Evolutionary conservation across 2,329 filamentous ascomycete genomes (phyloP), one percentile per base, ranked within the genome.

Genomic region (Phialemonium atrogriseum): DNA sequence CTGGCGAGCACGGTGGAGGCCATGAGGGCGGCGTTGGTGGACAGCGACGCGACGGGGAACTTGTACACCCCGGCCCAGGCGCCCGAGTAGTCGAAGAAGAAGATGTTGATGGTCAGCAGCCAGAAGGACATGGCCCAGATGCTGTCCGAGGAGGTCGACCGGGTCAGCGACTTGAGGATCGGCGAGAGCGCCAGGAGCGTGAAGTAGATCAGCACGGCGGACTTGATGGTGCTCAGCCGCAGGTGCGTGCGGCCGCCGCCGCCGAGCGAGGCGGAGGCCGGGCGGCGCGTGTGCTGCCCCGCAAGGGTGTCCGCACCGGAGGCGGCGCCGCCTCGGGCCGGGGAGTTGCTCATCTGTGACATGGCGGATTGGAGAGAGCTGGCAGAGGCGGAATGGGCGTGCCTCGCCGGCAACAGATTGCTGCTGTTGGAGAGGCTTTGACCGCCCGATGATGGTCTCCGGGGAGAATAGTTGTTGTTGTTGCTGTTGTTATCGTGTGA

Each of bases 101-200:
- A 93, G 39, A 96, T 86, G 56, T 98, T 98, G 59, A 95, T 89
- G 48, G 84, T 75, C 40, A 98, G 75, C 26, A 98, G 70, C 78
- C 87, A 91, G 50, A 85, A 88, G 30, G 85, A 91, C 66, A 98
- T 83, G 36, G 91, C 86, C 91, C 91, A 98, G 53, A 98, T 98
- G 25, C 83, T 91, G 66, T 98, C 91, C 34, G 77, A 83, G 7
- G 85, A 89, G 5, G 89, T 96, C 5, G 88, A 95, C 30, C 74
- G 75, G 1, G 91, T 98, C n/a, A 98, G 73, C 2, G 88, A 95
- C 56, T 95, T 95, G 39, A 98, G 76, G 42, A 98, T 96, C 0
- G 91, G 91, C 24, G 85, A 94, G 4, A 98, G 71, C 9, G 89
- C 91, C 4, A 96, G 75, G 10, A 98, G 70, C 4, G 87, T 88